These are phyloP conservation scores for Ustulina deusta DNA, from an alignment of 2,329 filamentous ascomycete species.

Conservation along the genomic window DNA sequence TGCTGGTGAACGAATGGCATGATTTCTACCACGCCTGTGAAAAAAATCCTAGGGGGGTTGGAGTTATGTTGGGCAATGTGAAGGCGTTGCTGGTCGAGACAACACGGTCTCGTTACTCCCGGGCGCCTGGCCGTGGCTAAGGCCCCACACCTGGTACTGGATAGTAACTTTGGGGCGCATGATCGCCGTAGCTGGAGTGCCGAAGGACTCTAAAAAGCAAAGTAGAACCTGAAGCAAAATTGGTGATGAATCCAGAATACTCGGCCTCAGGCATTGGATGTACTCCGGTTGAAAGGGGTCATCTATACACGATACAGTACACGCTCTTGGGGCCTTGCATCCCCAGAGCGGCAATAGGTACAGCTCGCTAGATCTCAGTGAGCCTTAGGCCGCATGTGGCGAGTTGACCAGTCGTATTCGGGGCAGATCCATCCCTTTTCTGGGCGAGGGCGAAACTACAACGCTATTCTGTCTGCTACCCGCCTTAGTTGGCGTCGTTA, in stretches of 20 bases:
- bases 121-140: not conserved
- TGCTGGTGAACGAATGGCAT: not conserved
- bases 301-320: constrained; percentile 19
- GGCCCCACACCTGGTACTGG: not conserved
- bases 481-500: constrained; percentile 28
- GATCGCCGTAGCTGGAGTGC: not conserved
- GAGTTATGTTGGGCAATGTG: not conserved
- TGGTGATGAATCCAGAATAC: constrained; percentile 27
- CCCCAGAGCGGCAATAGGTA: not conserved
- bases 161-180: not conserved
- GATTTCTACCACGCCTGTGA: not conserved
- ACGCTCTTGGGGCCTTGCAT: not conserved
- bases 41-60: not conserved
- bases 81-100: not conserved
- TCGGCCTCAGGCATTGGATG: constrained; percentile 2
- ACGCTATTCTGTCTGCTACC: constrained; percentile 33
- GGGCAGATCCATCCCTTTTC: constrained; percentile 47
- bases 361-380: not conserved
- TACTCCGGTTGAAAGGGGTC: constrained; percentile 16
- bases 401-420: constrained; percentile 51
- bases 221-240: constrained; percentile 15
- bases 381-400: constrained; percentile 51
- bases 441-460: constrained; percentile 35
- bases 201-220: not conserved
- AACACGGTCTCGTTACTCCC: not conserved